phyloP scores from a whole-genome alignment of 2,329 filamentous ascomycete species.

The Pseudogymnoascus sp. region DNA sequence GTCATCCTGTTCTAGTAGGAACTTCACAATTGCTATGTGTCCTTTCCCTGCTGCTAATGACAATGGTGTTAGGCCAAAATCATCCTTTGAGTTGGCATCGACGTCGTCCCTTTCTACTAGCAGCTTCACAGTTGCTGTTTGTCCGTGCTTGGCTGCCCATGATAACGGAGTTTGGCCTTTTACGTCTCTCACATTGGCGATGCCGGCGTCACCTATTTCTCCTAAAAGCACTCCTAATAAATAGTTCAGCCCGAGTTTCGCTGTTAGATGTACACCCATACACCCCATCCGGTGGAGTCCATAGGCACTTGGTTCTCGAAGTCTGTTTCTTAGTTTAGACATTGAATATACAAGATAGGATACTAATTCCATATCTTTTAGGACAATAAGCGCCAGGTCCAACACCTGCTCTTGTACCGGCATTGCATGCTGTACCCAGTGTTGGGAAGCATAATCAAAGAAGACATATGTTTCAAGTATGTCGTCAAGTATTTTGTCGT shows the following conservation, averaged over 20 bases:
- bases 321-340: no score
- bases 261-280: slow-evolving; percentile 17
- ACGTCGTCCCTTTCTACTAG: background rate
- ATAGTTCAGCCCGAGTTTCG: slow-evolving; percentile 14
- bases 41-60: background rate
- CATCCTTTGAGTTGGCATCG: no score
- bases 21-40: background rate
- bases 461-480: background rate
- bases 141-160: background rate
- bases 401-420: background rate
- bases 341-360: background rate
- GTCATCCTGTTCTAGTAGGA: background rate
- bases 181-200: background rate
- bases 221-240: slow-evolving; percentile 4
- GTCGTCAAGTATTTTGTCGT: background rate
- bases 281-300: no score
- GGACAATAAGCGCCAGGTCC: background rate
- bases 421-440: background rate
- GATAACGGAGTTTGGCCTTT: slow-evolving; percentile 2
- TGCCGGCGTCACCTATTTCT: background rate
- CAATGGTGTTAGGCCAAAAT: background rate
- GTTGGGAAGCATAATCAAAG: background rate
- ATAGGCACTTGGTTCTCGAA: no score
- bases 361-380: background rate
- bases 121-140: background rate